Evolutionary conservation across 2,329 filamentous ascomycete genomes (phyloP).

Genomic region (Byssoonygena ceratinophila): DNA sequence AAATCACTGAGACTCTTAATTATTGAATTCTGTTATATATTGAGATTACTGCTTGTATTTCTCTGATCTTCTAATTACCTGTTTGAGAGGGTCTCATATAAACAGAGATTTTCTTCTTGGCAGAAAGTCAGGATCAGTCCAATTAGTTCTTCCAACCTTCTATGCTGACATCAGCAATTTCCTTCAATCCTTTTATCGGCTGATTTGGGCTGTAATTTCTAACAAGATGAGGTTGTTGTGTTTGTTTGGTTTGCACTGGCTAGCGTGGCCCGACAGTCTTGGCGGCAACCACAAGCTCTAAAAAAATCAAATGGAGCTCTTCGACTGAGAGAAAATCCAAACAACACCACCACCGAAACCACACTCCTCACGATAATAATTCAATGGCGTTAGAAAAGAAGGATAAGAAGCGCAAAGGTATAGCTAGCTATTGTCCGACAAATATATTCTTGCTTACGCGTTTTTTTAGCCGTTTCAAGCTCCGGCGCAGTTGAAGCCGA

Average conservation of each 20-base stretch:
- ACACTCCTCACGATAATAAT: not conserved
- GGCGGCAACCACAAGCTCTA: not conserved
- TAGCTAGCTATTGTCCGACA: slow-evolving; percentile 10
- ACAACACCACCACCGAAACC: slow-evolving; percentile 17
- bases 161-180: too few species aligned
- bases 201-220: too few species aligned
- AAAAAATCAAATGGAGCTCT: not conserved
- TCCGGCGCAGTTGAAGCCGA: slow-evolving; percentile 34
- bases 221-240: not conserved
- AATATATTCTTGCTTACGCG: slow-evolving; percentile 11
- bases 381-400: slow-evolving; percentile 46
- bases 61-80: too few species aligned
- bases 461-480: slow-evolving; percentile 23
- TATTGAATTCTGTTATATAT: too few species aligned
- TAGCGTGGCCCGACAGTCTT: not conserved
- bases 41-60: too few species aligned
- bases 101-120: too few species aligned
- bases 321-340: not conserved
- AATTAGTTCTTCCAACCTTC: too few species aligned
- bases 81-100: too few species aligned
- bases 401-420: slow-evolving; percentile 48
- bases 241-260: slow-evolving; percentile 1
- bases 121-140: too few species aligned
- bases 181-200: too few species aligned
- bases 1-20: too few species aligned